These are phyloP conservation scores for Gilbertella persicaria DNA, from an alignment of 371 early-diverging fungal species.

Conservation along the genomic window DNA sequence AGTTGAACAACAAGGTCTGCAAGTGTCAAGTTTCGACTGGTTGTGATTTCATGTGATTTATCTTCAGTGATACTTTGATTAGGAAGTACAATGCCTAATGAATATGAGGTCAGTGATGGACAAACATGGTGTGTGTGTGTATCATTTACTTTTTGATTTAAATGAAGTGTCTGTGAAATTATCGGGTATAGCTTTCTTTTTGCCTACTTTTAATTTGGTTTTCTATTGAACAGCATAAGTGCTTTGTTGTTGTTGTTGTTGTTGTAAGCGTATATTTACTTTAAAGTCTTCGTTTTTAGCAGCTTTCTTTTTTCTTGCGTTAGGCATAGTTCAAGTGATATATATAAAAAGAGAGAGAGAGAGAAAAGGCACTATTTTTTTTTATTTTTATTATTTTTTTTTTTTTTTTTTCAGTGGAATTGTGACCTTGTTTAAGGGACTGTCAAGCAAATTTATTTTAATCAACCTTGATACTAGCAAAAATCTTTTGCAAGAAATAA, in stretches of 20 bases:
- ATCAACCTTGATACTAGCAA: slow-evolving; percentile 82
- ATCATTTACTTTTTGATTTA: slow-evolving; percentile 68
- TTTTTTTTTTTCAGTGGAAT: too few relatives aligned
- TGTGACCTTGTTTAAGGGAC: too few relatives aligned
- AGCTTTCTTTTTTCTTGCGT: slow-evolving; percentile 72
- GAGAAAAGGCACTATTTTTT: too few relatives aligned
- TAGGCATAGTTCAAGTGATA: slow-evolving; percentile 58
- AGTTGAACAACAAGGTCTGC: slow-evolving; percentile 72
- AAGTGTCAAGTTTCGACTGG: slow-evolving; percentile 72
- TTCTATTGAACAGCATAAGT: slow-evolving; percentile 53
- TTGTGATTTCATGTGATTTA: slow-evolving; percentile 70
- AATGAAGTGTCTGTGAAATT: slow-evolving; percentile 88
- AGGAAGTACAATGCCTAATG: slow-evolving; percentile 73
- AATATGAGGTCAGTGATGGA: background rate
- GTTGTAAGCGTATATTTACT: slow-evolving; percentile 33
- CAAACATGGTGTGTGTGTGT: background rate
- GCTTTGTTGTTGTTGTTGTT: background rate
- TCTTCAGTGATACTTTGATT: slow-evolving; percentile 77
- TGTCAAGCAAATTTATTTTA: too few relatives aligned
- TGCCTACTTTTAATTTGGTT: slow-evolving; percentile 91
- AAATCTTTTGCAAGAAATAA: slow-evolving; percentile 80
- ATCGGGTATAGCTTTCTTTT: slow-evolving; percentile 76
- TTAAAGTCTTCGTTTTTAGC: slow-evolving; percentile 84
- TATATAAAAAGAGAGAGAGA: background rate
- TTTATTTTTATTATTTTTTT: background rate